These are phyloP conservation scores for Sextonia rubra DNA, from an alignment of 164 flowering plant genomes.

Conservation along the genomic window DNA sequence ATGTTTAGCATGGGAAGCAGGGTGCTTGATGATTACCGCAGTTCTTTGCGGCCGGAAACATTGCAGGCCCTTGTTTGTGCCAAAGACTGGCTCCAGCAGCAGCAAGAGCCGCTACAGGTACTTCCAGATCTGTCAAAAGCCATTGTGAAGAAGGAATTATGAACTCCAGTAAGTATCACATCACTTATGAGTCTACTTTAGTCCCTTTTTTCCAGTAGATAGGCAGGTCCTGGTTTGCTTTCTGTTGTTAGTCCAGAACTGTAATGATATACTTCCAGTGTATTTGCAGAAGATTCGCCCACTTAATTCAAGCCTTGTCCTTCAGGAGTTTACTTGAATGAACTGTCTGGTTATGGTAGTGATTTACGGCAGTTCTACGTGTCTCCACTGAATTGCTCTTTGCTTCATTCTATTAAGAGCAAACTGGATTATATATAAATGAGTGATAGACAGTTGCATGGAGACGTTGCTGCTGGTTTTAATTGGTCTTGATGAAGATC, in stretches of 20 bases:
- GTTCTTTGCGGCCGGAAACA: conserved; percentile 7
- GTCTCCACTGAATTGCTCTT: not conserved
- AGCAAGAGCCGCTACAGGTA: not conserved
- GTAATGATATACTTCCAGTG: not conserved
- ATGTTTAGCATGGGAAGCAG: conserved; percentile 15
- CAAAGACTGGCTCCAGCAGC: conserved; percentile 11
- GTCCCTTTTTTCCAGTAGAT: not conserved
- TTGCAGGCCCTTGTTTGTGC: conserved; percentile 16
- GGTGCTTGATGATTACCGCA: conserved; percentile 12
- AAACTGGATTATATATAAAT: not conserved
- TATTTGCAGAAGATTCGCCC: not conserved
- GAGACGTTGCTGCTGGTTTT: not conserved
- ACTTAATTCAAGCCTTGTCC: not conserved
- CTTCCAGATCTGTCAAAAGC: not conserved
- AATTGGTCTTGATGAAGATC: not conserved
- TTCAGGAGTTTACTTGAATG: not conserved
- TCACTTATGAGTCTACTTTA: too few species aligned
- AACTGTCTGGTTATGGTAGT: not conserved
- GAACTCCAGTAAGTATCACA: conserved; percentile 1
- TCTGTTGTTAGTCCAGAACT: not conserved
- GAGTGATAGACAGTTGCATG: not conserved
- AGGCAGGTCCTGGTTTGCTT: not conserved
- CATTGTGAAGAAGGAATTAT: conserved; percentile 6
- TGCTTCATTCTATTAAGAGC: not conserved
- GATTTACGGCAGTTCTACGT: not conserved